Evolutionary conservation across 768 basidiomycete genomes (phyloP), one percentile per base, ranked within the genome.

Genomic region (Lactarius indigo): DNA sequence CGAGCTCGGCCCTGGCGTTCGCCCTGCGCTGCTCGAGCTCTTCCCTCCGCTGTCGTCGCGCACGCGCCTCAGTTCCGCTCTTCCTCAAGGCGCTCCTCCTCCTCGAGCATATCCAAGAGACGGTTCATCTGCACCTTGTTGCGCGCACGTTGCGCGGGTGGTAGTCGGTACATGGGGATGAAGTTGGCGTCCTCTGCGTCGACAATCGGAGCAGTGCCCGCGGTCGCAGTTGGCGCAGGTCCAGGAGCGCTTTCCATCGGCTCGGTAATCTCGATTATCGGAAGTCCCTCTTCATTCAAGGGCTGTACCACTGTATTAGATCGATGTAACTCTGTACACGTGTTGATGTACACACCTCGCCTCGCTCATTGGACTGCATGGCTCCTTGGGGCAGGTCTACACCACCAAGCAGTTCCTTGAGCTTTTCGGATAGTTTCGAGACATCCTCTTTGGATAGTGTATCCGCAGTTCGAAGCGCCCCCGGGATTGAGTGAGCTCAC

Each of bases 191-290:
- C 83, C 28, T 81, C 78, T 42, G 73, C 61, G n/a, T 70, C 69
- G 31, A 26, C 65, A 10, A n/a, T 35, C 37, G 47, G 35, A 18
- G 10, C n/a, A 20, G 57, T 15, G 20, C 50, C 37, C 7, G 57
- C 23, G 18, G 56, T 59, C 28, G 65, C 42, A n/a, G 65, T 60
- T 33, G 72, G 56, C 2, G 71, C 73, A 18, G 76, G 59, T 5
- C 82, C 71, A 17, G 50, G 26, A 3, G 26, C 31, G n/a, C 31
- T 33, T 41, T 63, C 54, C 41, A 63, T 59, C 23, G 85, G 85
- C 72, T 93, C 91, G 35, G 82, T 83, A 64, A 93, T 87, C 42
- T 93, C 91, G 66, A 92, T 80, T 68, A 93, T 88, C 13, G 91
- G 91, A 44, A 90, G 82, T 3, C 90, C 90, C 57, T 93, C 90